Evolutionary conservation across 108 stramenopile species (phyloP), one percentile per base, ranked within the genome.

Genomic region (Cyclotella atomus): DNA sequence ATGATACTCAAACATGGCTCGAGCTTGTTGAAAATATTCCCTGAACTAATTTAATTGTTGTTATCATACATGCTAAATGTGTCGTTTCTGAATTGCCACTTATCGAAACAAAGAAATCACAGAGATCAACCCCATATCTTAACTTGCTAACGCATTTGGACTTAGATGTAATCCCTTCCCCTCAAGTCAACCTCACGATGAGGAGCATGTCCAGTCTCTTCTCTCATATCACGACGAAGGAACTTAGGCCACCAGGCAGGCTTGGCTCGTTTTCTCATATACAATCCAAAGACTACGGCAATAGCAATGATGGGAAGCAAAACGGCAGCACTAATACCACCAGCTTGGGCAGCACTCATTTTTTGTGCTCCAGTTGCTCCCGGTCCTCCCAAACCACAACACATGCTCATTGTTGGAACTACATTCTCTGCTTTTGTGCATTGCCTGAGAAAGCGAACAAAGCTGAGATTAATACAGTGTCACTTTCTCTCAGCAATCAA

Each of bases 131-230:
- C 7, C 38, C 21, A 12, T 1, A 41, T 41, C 33, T 60, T 60
- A 21, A 34, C 20, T 38, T 2, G 34, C 38, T 36, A 56, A 3
- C 8, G 24, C 19, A 36, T 6, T 6, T 10, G 36, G 2, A 36
- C 34, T 61, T 69, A 80, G 57, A 80, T 80, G 36, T 80, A 80
- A 64, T 80, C 79, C 27, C 79, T 61, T 47, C 79, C 79, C 24
- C 79, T 60, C 53, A 80, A 64, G 59, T 80, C 79, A 46, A 80
- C 79, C 61, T 80, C 79, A 24, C 79, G 72, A 49, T 80, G 79
- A 56, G 79, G 79, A 24, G 79, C 71, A 59, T 80, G 79, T 49
- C 79, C 79, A 19, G 79, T 80, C 53, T 80, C 79, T 47, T 80
- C 79, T 35, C 72, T 68, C 52, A 8, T 30, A 49, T 80, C 79